Evolutionary conservation across 2,329 filamentous ascomycete genomes (phyloP), one percentile per base, ranked within the genome.

Genomic region (Hypoxylon sp.): DNA sequence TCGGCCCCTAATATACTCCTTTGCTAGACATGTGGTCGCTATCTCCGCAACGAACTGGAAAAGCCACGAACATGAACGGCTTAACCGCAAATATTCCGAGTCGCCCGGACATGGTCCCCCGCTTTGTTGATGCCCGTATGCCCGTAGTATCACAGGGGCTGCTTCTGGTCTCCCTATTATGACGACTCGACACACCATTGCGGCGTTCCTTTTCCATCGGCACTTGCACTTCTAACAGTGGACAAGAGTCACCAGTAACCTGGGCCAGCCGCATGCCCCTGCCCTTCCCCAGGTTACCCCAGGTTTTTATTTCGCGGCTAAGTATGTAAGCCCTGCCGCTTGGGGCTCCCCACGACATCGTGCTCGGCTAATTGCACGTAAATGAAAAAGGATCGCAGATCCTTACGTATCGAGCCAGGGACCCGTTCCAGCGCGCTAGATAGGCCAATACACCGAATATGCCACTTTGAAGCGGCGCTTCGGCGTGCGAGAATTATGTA

Each of bases 291-390:
- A 48, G 57, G 6, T 37, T 8, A 54, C 67, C 67, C 68, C 68
- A 66, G 68, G 57, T 68, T 72, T 70, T 62, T 62, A 56, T 62
- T 52, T 70, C 65, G 62, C 70, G 70, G 70, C 70, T 72, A 72
- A 72, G 67, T 72, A 64, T 31, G 61, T 19, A 57, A 55, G 26
- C 48, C 59, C 47, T 33, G 52, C 55, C 46, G 48, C 54, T 39
- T 47, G 63, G 35, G 63, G 35, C 51, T 35, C 58, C 24, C 52
- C 42, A 56, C 62, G 58, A 64, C 24, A 50, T 46, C 19, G 47
- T 53, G 57, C 57, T 58, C 67, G 70, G 70, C 65, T 72, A 72
- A 72, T 72, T 67, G 29, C 33, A 24, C 26, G n/a, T 39, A 65
- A 63, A 69, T 68, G 56, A 63, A 65, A 39, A 53, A 59, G 42